Evolutionary conservation across 306 rosid species (phyloP).

Genomic region (Lathyrus tuberosus): DNA sequence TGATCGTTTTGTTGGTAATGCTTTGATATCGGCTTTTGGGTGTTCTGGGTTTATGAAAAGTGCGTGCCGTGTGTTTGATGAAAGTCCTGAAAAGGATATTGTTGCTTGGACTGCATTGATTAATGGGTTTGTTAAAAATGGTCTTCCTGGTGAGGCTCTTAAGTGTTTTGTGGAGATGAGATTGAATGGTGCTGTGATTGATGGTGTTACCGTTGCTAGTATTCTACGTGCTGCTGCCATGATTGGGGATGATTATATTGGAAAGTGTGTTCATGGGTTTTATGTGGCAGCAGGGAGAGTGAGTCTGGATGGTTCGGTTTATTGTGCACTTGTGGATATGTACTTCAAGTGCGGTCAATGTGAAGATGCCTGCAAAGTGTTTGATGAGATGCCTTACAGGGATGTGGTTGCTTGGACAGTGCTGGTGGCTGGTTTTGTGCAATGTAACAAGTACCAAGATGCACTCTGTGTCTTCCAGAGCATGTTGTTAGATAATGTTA

Average conservation of each 20-base stretch:
- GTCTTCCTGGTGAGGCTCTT: slow-evolving; percentile 40
- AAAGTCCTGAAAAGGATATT: slow-evolving; percentile 32
- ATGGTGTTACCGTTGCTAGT: slow-evolving; percentile 40
- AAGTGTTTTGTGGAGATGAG: slow-evolving; percentile 48
- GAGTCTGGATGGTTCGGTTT: slow-evolving; percentile 41
- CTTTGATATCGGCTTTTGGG: slow-evolving; percentile 41
- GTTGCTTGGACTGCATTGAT: slow-evolving; percentile 53
- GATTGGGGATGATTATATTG: slow-evolving; percentile 41
- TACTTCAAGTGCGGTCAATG: slow-evolving; percentile 44
- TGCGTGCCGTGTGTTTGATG: slow-evolving; percentile 49
- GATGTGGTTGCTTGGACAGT: slow-evolving; percentile 46
- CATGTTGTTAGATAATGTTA: slow-evolving; percentile 36
- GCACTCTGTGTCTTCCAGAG: slow-evolving; percentile 42
- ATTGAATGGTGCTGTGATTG: slow-evolving; percentile 18
- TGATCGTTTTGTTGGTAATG: slow-evolving; percentile 45
- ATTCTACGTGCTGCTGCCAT: slow-evolving; percentile 45
- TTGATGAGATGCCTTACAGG: slow-evolving; percentile 43
- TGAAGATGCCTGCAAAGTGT: slow-evolving; percentile 42
- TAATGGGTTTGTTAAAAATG: slow-evolving; percentile 45
- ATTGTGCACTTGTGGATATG: slow-evolving; percentile 48
- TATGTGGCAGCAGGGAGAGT: slow-evolving; percentile 48
- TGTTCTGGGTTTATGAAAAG: slow-evolving; percentile 40
- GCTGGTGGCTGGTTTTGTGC: slow-evolving; percentile 46
- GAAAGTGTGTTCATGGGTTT: slow-evolving; percentile 53
- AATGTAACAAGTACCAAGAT: slow-evolving; percentile 40